Base-by-base conservation (phyloP, 2,329 filamentous ascomycete genomes). In the Aspergillus piperis region DNA sequence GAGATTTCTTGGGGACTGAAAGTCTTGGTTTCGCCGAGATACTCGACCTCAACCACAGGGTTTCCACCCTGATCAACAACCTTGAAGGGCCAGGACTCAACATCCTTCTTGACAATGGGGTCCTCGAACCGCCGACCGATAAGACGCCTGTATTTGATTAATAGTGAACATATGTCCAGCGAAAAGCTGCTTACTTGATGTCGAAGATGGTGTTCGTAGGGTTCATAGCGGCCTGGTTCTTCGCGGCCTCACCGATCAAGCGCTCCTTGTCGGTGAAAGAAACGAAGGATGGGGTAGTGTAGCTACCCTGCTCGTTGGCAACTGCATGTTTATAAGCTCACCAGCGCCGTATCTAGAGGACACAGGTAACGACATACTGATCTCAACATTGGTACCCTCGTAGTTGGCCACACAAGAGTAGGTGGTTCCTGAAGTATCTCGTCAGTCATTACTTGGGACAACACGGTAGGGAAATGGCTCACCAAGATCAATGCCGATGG, bases 221-320 rank as follows among this genome's bases (percentile, higher is more conserved):
- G 91, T 99, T 99, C 92, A 98, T 96, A 76, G 95, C 94, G 78
- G 94, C 95, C 88, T 97, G 93, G 87, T 99, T 99, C 91, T 98
- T 99, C 78, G 95, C 95, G 64, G 95, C 94, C 87, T 98, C 95
- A 86, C 95, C 95, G 77, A 98, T 98, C 83, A 99, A 85, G 82
- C 95, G 93, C 87, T 99, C 95, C 85, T 96, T 92, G 75, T 94
- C 89, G 79, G 92, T 97, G 88, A 99, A 99, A 74, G 92, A 96
- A 78, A 99, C 95, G 86, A 97, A 99, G 60, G 95, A 98, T 71
- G 95, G 95, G 67, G 95, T 98, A 78, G 95, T 98, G 84, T 96
- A 96, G 84, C 88, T 93, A 87, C 94, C 94, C 89, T 98, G 94
- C 88, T 98, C 94, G 84, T 98, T 98, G 90, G 94, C 94, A 81